Percentiles rank a stretch among this genome's conserved stretches.
Conservation (phyloP, 768 basidiomycete species). For the Russula dissimulans region DNA sequence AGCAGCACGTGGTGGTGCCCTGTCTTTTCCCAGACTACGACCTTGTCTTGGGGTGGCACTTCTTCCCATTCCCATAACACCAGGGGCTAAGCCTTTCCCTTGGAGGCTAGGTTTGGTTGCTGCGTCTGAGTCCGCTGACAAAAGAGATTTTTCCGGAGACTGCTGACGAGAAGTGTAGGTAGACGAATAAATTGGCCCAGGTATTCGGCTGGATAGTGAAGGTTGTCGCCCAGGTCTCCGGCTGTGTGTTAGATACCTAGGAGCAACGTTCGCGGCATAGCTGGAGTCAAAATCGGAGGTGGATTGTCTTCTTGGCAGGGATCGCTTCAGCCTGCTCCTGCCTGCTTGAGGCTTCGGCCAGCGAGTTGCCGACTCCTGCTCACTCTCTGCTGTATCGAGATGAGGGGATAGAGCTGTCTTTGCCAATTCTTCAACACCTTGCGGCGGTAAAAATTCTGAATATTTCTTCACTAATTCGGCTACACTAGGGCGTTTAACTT, state of each 20-base stretch:
- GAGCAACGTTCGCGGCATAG: conserved; percentile 88
- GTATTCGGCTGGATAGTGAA: conserved; percentile 36
- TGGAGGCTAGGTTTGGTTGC: conserved; percentile 27
- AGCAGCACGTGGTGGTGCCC: conserved; percentile 34
- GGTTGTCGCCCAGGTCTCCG: conserved; percentile 34
- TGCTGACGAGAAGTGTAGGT: conserved; percentile 50
- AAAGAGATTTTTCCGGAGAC: conserved; percentile 62
- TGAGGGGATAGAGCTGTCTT: conserved; percentile 58
- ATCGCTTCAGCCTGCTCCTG: conserved; percentile 45
- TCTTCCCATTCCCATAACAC: conserved; percentile 26
- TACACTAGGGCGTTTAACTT: conserved; percentile 52
- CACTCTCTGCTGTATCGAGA: conserved; percentile 62
- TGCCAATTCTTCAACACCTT: conserved; percentile 61
- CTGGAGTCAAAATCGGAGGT: conserved; percentile 85
- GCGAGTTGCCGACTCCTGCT: conserved; percentile 49
- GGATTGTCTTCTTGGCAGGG: conserved; percentile 45
- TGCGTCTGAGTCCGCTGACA: conserved; percentile 22
- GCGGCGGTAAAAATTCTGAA: conserved; percentile 65
- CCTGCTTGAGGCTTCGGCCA: conserved; percentile 30
- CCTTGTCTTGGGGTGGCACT: conserved; percentile 30
- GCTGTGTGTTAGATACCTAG: conserved; percentile 53
- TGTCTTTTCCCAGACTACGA: conserved; percentile 31
- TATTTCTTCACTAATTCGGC: conserved; percentile 82
- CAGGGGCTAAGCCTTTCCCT: conserved; percentile 26
- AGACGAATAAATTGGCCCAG: conserved; percentile 44